phyloP scores from a whole-genome alignment of 1,139 yeast species.

The Yamadazyma mexicana region DNA sequence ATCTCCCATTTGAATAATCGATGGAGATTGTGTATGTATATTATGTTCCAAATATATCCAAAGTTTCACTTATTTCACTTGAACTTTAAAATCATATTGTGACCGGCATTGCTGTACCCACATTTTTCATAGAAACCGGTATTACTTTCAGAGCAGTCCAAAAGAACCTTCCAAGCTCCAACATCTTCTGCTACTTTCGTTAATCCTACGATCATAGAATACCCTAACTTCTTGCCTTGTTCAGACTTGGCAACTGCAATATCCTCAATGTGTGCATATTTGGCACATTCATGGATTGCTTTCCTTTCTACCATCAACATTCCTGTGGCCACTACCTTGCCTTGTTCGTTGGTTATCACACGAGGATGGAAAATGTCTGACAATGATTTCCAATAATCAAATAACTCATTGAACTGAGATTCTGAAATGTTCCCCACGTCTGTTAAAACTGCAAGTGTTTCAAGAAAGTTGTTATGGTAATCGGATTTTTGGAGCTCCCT shows the following conservation, averaged over 20 bases:
- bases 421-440: conserved; percentile 59
- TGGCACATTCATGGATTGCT: conserved; percentile 74
- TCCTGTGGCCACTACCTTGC: conserved; percentile 48
- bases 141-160: conserved; percentile 85
- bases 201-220: conserved; percentile 60
- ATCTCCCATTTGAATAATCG: neutral
- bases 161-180: conserved; percentile 85
- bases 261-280: conserved; percentile 94
- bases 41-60: conserved; percentile 1
- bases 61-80: conserved; percentile 8
- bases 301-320: conserved; percentile 58
- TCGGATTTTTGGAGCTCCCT: conserved; percentile 50
- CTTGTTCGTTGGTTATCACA: conserved; percentile 55
- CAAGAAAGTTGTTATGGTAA: conserved; percentile 47
- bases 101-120: conserved; percentile 63
- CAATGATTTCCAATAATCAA: conserved; percentile 49
- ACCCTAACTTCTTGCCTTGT: conserved; percentile 85
- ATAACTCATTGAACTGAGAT: conserved; percentile 40
- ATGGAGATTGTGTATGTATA: conserved; percentile 7
- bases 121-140: conserved; percentile 89
- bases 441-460: conserved; percentile 56
- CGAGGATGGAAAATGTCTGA: conserved; percentile 54
- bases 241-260: conserved; percentile 75
- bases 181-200: conserved; percentile 54
- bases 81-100: conserved; percentile 56